These are phyloP conservation scores for Kodamaea leandrae DNA, from an alignment of 805 yeast species.

Conservation along the genomic window DNA sequence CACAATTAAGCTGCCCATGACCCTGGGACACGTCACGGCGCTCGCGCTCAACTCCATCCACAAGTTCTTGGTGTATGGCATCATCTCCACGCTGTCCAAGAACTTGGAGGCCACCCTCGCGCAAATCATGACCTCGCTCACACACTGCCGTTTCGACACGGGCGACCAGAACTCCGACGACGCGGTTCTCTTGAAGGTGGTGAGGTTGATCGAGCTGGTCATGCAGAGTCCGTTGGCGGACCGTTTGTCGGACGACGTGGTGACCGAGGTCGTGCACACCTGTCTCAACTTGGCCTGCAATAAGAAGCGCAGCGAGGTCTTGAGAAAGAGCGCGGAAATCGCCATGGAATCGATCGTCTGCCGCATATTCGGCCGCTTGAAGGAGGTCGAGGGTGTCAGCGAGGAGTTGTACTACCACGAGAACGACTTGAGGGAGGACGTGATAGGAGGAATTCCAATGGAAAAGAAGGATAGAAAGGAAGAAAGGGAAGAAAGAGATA, in stretches of 20 bases:
- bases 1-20: slow-evolving; percentile 77
- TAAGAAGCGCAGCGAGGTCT: slow-evolving; percentile 83
- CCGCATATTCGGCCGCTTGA: slow-evolving; percentile 61
- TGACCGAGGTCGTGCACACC: slow-evolving; percentile 87
- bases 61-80: slow-evolving; percentile 67
- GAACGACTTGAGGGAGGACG: slow-evolving; percentile 55
- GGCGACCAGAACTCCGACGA: slow-evolving; percentile 92
- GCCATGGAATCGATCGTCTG: slow-evolving; percentile 69
- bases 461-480: slow-evolving; percentile 9
- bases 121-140: slow-evolving; percentile 69
- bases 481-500: slow-evolving; percentile 12
- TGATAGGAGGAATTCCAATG: slow-evolving; percentile 48
- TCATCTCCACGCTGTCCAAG: slow-evolving; percentile 54
- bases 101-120: slow-evolving; percentile 58
- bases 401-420: slow-evolving; percentile 48
- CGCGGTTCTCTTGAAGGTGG: slow-evolving; percentile 79
- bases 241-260: slow-evolving; percentile 72
- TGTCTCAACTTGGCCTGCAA: slow-evolving; percentile 90
- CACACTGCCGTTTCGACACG: slow-evolving; percentile 95
- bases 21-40: slow-evolving; percentile 83
- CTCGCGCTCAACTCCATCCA: slow-evolving; percentile 73
- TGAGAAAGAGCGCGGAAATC: slow-evolving; percentile 85
- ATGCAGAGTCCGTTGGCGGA: slow-evolving; percentile 63
- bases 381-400: slow-evolving; percentile 44
- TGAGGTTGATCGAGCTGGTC: slow-evolving; percentile 65